Percentiles rank a stretch among this genome's conserved stretches.
Conservation (phyloP, 768 basidiomycete species). For the Collybia nuda region DNA sequence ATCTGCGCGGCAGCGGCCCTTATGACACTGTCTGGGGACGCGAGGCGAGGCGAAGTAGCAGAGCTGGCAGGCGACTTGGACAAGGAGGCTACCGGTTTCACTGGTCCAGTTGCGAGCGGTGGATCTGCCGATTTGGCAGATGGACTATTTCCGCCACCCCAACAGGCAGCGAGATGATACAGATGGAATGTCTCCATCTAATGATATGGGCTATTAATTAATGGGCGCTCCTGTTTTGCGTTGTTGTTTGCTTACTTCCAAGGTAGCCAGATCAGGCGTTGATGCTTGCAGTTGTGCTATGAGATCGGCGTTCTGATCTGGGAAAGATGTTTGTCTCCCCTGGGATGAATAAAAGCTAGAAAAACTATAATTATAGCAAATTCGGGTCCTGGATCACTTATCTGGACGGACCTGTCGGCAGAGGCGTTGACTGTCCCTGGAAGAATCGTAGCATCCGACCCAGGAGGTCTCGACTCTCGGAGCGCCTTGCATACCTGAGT, state of each 20-base stretch:
- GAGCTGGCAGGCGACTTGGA: constrained; percentile 17
- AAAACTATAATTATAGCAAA: constrained; percentile 1
- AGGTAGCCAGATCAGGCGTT: constrained; percentile 56
- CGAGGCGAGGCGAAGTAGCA: constrained; percentile 16
- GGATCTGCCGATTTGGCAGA: constrained; percentile 25
- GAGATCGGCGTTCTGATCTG: constrained; percentile 67
- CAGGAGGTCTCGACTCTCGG: constrained; percentile 41
- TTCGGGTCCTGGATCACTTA: constrained; percentile 1
- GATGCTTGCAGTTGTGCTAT: constrained; percentile 52
- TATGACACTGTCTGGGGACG: constrained; percentile 40
- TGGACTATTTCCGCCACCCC: constrained; percentile 38
- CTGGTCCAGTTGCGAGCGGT: constrained; percentile 46
- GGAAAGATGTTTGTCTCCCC: constrained; percentile 79
- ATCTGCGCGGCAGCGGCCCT: constrained; percentile 80
- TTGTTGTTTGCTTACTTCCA: constrained; percentile 53
- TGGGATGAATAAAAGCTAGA: constrained; percentile 84
- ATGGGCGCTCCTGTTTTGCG: too few relatives aligned
- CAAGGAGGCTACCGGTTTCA: constrained; percentile 33
- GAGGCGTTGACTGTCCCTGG: constrained; percentile 67
- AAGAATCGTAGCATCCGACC: constrained; percentile 35
- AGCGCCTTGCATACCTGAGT: constrained; percentile 47
- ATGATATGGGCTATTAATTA: too few relatives aligned
- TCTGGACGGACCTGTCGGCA: constrained; percentile 62
- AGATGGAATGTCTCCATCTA: constrained; percentile 89
- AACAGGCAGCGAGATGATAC: constrained; percentile 74